Evolutionary conservation across 2,329 filamentous ascomycete genomes (phyloP).

Genomic region (Colletotrichum euphorbiae): DNA sequence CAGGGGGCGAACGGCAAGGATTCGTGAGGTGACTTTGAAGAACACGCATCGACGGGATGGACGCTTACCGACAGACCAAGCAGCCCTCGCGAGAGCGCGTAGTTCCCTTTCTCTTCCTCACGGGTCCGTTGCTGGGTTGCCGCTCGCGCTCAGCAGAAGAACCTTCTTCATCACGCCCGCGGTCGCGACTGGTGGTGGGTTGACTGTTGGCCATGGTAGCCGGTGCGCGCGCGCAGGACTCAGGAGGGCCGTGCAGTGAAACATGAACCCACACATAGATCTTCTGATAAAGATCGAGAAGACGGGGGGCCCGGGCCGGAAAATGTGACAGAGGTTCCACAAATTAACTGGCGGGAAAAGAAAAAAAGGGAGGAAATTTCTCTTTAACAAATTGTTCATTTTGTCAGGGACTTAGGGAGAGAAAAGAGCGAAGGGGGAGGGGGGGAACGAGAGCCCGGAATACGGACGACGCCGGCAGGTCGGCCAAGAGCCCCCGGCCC

Average conservation of each 20-base stretch:
- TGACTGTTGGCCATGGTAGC: slow-evolving; percentile 20
- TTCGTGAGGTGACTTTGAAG: too few relatives aligned
- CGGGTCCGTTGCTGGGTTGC: neutral
- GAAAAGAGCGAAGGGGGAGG: neutral
- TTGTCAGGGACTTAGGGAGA: too few relatives aligned
- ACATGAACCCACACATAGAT: slow-evolving; percentile 20
- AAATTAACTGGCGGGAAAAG: neutral
- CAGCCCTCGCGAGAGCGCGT: slow-evolving; percentile 15
- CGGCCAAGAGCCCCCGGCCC: slow-evolving; percentile 21
- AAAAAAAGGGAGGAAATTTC: neutral
- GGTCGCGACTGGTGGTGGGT: neutral
- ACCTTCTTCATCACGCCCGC: neutral
- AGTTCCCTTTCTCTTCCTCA: slow-evolving; percentile 9
- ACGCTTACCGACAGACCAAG: slow-evolving; percentile 20
- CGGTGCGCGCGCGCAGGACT: slow-evolving; percentile 16
- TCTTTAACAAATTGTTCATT: slow-evolving; percentile 11
- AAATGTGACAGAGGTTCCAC: slow-evolving; percentile 20
- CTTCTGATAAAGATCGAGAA: slow-evolving; percentile 1
- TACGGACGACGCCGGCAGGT: slow-evolving; percentile 9
- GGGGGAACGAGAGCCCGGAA: slow-evolving; percentile 17
- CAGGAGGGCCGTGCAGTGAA: slow-evolving; percentile 19
- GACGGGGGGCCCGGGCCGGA: neutral
- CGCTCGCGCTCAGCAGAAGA: neutral
- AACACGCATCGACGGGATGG: neutral
- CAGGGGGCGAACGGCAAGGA: neutral